Evolutionary conservation across 164 flowering plant genomes (phyloP).

Genomic region (Kingdonia uniflora): DNA sequence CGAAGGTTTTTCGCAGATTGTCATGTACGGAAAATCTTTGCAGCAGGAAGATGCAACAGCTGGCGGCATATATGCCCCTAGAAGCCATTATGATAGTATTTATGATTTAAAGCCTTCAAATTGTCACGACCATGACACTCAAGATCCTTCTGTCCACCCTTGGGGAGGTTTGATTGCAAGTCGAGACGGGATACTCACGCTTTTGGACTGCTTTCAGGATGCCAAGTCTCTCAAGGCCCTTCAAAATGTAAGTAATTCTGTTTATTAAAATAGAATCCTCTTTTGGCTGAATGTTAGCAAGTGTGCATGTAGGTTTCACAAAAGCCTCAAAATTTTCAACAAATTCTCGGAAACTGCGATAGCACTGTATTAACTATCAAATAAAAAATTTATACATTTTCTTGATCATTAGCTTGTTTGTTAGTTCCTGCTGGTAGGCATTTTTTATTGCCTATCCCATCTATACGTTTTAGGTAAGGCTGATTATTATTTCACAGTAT

Average conservation of each 20-base stretch:
- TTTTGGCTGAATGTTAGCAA: too few species aligned
- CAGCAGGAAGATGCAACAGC: constrained; percentile 46
- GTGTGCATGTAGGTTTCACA: too few species aligned
- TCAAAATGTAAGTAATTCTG: constrained; percentile 52
- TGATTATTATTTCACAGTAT: too few species aligned
- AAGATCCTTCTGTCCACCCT: constrained; percentile 87
- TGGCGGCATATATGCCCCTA: constrained; percentile 19
- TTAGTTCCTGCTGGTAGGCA: too few species aligned
- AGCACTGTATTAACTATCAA: too few species aligned
- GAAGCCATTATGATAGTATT: constrained; percentile 27
- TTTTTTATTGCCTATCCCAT: too few species aligned
- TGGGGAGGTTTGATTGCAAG: constrained; percentile 93
- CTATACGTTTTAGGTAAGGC: too few species aligned
- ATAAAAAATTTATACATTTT: too few species aligned
- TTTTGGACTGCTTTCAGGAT: constrained; percentile 67
- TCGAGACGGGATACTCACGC: constrained; percentile 79
- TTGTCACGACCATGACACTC: constrained; percentile 49
- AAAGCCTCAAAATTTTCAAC: too few species aligned
- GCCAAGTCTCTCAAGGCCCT: constrained; percentile 75
- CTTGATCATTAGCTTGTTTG: too few species aligned
- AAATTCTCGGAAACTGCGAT: too few species aligned
- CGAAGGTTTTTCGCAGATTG: constrained; percentile 87
- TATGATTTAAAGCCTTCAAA: constrained; percentile 7
- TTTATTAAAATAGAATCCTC: too few species aligned
- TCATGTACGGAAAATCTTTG: constrained; percentile 80